These are phyloP conservation scores for Conticribra weissflogii DNA, from an alignment of 108 stramenopile genomes.

Conservation along the genomic window DNA sequence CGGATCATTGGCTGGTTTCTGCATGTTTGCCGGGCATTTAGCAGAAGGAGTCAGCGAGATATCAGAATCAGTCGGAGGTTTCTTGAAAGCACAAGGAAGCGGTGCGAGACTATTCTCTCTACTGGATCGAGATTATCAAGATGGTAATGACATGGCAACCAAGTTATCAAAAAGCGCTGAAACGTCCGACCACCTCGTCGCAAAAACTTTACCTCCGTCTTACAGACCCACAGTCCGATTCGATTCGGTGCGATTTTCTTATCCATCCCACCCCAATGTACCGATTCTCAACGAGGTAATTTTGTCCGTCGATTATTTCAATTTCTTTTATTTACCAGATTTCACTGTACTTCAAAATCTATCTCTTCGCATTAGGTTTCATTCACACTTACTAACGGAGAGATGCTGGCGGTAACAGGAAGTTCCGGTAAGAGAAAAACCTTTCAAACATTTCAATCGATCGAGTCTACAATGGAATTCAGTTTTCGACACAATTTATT, in stretches of 20 bases:
- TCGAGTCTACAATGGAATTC: too few relatives aligned
- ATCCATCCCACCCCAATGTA: constrained; percentile 78
- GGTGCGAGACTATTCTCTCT: constrained; percentile 45
- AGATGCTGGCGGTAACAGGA: constrained; percentile 71
- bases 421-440: too few relatives aligned
- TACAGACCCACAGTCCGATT: constrained; percentile 47
- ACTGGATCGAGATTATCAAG: constrained; percentile 18
- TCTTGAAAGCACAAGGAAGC: constrained; percentile 46
- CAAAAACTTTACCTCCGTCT: constrained; percentile 19
- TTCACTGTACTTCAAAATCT: background rate
- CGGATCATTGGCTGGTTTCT: constrained; percentile 44
- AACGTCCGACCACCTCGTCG: background rate
- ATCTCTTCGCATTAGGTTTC: too few relatives aligned
- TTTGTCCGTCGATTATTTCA: constrained; percentile 13
- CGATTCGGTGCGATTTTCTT: constrained; percentile 80
- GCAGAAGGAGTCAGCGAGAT: constrained; percentile 38
- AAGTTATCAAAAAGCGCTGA: background rate
- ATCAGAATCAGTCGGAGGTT: constrained; percentile 31
- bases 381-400: constrained; percentile 37
- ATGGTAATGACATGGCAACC: background rate
- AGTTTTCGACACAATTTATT: too few relatives aligned
- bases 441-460: too few relatives aligned
- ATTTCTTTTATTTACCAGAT: background rate
- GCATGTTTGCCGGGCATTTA: constrained; percentile 46
- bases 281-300: constrained; percentile 56